Conservation (phyloP, 2,329 filamentous ascomycete species). For the Scortechinia acanthostroma region DNA sequence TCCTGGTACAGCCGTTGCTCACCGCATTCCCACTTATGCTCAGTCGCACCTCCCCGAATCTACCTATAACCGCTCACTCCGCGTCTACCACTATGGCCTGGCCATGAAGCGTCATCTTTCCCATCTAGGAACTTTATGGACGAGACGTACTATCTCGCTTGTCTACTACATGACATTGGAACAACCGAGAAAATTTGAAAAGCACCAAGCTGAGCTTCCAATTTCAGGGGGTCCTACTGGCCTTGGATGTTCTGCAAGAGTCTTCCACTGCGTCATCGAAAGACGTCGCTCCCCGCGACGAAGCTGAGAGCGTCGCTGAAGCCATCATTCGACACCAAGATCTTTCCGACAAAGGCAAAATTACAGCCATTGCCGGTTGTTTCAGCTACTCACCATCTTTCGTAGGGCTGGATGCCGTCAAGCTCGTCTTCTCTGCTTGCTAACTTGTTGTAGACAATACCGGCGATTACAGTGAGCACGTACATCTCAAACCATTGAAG, state of each 20-base stretch:
- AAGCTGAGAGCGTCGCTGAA: slow-evolving; percentile 3
- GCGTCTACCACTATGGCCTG: not conserved
- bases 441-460: not conserved
- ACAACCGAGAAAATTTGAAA: not conserved
- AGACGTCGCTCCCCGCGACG: not conserved
- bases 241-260: slow-evolving; percentile 1
- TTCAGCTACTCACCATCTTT: slow-evolving; percentile 3
- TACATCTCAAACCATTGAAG: not conserved
- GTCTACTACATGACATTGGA: slow-evolving; percentile 4
- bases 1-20: not conserved
- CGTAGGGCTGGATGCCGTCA: not conserved
- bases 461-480: not conserved
- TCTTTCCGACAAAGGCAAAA: not conserved
- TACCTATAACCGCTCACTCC: not conserved
- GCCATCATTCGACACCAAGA: slow-evolving; percentile 4
- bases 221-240: not conserved
- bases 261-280: not conserved
- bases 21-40: not conserved
- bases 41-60: not conserved
- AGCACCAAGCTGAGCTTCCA: not conserved
- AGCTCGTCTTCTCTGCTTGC: not conserved
- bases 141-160: slow-evolving; percentile 2
- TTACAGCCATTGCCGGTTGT: not conserved
- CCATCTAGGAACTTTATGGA: not conserved
- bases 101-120: not conserved